Conservation (phyloP, 768 basidiomycete species). For the Suillus spraguei region DNA sequence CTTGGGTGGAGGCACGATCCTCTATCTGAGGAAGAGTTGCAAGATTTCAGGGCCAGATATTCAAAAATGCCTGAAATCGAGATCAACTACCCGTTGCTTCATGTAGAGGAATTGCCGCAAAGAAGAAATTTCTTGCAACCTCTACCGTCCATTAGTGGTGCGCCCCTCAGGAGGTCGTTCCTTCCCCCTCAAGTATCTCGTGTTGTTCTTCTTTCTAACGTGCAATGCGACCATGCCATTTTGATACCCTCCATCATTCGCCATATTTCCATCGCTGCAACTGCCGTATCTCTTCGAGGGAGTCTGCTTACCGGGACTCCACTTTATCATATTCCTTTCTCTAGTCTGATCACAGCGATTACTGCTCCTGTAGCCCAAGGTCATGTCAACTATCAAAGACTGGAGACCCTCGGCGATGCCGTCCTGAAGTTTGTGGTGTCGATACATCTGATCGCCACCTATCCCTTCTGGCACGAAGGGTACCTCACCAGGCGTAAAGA, state of each 20-base stretch:
- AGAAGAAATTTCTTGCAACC: conserved; percentile 66
- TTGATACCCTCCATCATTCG: conserved; percentile 72
- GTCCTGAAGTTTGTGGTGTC: conserved; percentile 67
- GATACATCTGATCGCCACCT: conserved; percentile 61
- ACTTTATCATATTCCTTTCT: conserved; percentile 47
- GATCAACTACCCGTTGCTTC: conserved; percentile 63
- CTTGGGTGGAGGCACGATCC: conserved; percentile 57
- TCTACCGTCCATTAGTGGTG: conserved; percentile 25
- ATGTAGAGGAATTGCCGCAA: conserved; percentile 52
- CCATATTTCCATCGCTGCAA: conserved; percentile 53
- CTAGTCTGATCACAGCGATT: conserved; percentile 53
- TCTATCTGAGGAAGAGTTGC: conserved; percentile 47
- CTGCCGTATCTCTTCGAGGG: conserved; percentile 49
- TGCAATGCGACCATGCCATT: conserved; percentile 55
- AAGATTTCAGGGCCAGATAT: conserved; percentile 42
- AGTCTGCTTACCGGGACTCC: conserved; percentile 46
- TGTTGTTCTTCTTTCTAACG: conserved; percentile 52
- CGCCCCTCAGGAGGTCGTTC: conserved; percentile 31
- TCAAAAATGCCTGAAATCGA: conserved; percentile 32
- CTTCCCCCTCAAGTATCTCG: conserved; percentile 49
- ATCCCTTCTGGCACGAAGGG: conserved; percentile 82
- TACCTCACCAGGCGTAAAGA: conserved; percentile 73
- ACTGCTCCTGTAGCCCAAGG: conserved; percentile 68
- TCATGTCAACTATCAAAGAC: conserved; percentile 63
- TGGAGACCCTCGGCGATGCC: conserved; percentile 77